A percentile compares a stretch with the other conserved stretches of the same genome.
These are phyloP conservation scores for Byssoonygena ceratinophila DNA, from an alignment of 2,329 filamentous ascomycete genomes.

Conservation along the genomic window DNA sequence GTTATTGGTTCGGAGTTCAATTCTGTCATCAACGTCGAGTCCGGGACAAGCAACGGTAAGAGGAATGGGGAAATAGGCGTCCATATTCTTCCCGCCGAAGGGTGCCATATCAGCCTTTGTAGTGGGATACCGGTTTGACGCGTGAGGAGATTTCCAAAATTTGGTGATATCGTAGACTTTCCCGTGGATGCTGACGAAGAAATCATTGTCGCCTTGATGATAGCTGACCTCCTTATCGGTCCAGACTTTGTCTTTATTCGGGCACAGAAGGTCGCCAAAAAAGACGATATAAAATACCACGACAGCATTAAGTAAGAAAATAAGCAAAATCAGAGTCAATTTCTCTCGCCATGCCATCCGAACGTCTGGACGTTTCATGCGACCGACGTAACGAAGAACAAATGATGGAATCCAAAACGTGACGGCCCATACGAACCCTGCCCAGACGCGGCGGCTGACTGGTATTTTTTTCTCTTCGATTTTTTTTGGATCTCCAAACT, in stretches of 20 bases:
- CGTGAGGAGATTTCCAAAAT: constrained; percentile 78
- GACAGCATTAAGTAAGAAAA: constrained; percentile 65
- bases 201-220: constrained; percentile 65
- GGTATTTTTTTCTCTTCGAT: constrained; percentile 60
- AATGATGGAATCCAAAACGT: constrained; percentile 95
- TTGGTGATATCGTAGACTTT: constrained; percentile 85
- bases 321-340: constrained; percentile 68
- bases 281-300: constrained; percentile 87
- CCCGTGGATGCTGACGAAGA: constrained; percentile 77
- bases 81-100: constrained; percentile 67
- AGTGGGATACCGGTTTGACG: constrained; percentile 42
- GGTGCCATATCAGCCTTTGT: constrained; percentile 53
- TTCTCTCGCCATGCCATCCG: constrained; percentile 98
- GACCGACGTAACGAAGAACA: constrained; percentile 65
- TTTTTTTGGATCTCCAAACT: constrained; percentile 64
- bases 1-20: constrained; percentile 43
- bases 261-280: constrained; percentile 77
- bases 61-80: constrained; percentile 75
- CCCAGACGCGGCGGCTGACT: constrained; percentile 61
- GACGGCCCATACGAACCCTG: constrained; percentile 67
- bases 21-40: constrained; percentile 51
- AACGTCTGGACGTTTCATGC: constrained; percentile 95
- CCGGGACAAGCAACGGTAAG: constrained; percentile 63
- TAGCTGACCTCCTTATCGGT: constrained; percentile 54
- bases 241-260: constrained; percentile 87